phyloP scores from a whole-genome alignment of 2,329 filamentous ascomycete species.

The Alternaria novae-zelandiae region DNA sequence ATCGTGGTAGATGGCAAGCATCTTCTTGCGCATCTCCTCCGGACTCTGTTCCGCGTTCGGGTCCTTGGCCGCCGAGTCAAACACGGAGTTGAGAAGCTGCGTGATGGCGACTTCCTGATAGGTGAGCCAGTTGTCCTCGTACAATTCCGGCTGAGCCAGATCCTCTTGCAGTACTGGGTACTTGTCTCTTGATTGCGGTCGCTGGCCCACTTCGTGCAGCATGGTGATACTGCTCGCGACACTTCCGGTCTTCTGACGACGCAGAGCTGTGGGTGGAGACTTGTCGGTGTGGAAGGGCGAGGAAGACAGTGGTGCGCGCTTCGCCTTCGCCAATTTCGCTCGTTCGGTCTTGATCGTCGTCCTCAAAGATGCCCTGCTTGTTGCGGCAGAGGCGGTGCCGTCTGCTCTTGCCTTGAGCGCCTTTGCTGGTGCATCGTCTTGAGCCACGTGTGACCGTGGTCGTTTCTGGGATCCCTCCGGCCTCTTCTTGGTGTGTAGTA shows the following conservation, averaged over 20 bases:
- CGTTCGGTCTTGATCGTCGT: conserved; percentile 36
- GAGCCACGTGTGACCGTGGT: conserved; percentile 37
- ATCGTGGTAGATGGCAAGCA: conserved; percentile 63
- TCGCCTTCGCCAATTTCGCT: conserved; percentile 27
- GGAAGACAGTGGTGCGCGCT: conserved; percentile 35
- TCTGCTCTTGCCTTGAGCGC: conserved; percentile 40
- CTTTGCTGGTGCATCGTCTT: conserved; percentile 43
- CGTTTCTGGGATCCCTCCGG: conserved; percentile 43
- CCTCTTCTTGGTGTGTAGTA: conserved; percentile 26
- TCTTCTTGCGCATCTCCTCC: conserved; percentile 52
- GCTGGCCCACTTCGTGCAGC: conserved; percentile 42
- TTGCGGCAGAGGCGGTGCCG: conserved; percentile 35
- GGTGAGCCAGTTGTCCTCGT: conserved; percentile 68
- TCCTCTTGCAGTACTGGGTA: conserved; percentile 63
- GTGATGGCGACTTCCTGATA: conserved; percentile 68
- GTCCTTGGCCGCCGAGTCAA: conserved; percentile 48
- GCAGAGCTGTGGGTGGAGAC: conserved; percentile 45
- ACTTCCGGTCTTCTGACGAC: conserved; percentile 32
- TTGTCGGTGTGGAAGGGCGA: conserved; percentile 46
- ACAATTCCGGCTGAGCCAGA: conserved; percentile 62
- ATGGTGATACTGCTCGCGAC: conserved; percentile 40
- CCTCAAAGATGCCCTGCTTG: conserved; percentile 30
- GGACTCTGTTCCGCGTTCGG: conserved; percentile 36
- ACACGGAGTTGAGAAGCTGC: conserved; percentile 65
- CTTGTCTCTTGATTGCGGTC: conserved; percentile 38